Evolutionary conservation across 2,329 filamentous ascomycete genomes (phyloP).

Genomic region (Biscogniauxia mediterranea): DNA sequence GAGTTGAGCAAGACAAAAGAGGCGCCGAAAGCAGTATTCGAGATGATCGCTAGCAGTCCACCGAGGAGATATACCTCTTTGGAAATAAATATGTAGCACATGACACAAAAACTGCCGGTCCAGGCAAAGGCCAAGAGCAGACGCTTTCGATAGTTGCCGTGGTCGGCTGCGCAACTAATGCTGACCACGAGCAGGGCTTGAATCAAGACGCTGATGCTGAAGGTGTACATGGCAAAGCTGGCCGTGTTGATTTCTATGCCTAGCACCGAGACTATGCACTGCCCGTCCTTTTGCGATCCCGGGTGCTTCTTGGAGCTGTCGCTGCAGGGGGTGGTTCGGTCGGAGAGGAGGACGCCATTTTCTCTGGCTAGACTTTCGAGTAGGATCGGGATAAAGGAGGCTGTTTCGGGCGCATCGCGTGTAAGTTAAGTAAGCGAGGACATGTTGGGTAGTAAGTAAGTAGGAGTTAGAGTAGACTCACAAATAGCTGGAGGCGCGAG

Average conservation of each 20-base stretch:
- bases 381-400: constrained; percentile 92
- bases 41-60: constrained; percentile 79
- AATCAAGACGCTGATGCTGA: constrained; percentile 85
- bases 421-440: background rate
- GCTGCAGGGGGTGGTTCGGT: constrained; percentile 73
- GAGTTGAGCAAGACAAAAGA: constrained; percentile 96
- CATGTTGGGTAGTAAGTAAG: no score
- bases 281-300: constrained; percentile 48
- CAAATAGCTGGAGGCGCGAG: background rate
- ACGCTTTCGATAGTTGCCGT: constrained; percentile 87
- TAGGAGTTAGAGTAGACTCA: background rate
- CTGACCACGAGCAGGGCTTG: constrained; percentile 91
- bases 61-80: constrained; percentile 77
- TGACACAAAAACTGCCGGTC: constrained; percentile 76
- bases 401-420: constrained; percentile 42
- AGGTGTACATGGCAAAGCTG: constrained; percentile 98
- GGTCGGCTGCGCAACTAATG: constrained; percentile 93
- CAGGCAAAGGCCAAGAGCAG: constrained; percentile 84
- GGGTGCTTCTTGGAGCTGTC: constrained; percentile 53
- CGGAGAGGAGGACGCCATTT: constrained; percentile 80
- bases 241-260: constrained; percentile 91
- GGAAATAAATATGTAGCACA: constrained; percentile 80
- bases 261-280: constrained; percentile 80
- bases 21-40: constrained; percentile 91
- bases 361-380: constrained; percentile 91